Base-by-base conservation (phyloP, 2,329 filamentous ascomycete genomes). In the Neonectria magnoliae region DNA sequence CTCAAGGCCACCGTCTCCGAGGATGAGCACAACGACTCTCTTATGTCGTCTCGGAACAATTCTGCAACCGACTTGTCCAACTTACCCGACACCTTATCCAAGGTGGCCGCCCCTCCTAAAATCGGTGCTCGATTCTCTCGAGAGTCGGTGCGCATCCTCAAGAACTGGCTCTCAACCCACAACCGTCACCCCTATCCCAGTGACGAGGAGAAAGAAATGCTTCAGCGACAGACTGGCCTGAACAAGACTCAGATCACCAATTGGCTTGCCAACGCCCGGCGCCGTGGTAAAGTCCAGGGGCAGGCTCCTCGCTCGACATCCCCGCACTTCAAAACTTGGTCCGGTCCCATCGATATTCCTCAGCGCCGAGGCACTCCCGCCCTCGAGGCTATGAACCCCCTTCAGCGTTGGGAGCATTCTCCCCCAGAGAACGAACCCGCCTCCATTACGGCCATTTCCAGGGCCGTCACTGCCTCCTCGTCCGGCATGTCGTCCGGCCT, bases 221-320 rank as follows among this genome's bases (percentile, higher is more conserved):
- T 98, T 27, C 91, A 93, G 78, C 85, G 87, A 51, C 87, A 91
- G 71, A 97, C 94, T 1, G 93, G 93, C 8, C 84, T 98, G 44
- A 94, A 89, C 76, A 89, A 93, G 73, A 91, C 86, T 14, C 94
- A 98, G 75, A 95, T 97, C 71, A 91, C 90, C 11, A 97, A 97
- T 76, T 97, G 94, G 94, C 88, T 97, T 51, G 94, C 94, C 64
- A 97, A 97, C 78, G 93, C 93, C 62, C 89, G 94, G 47, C 88
- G 94, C 61, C 87, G 94, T 67, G 90, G 92, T 72, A 97, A 97
- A 81, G 89, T 91, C 59, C 88, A 90, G 52, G 83, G 87, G 57
- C 88, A 90, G 51, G 83, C 87, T 2, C 88, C 88, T 51, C 85
- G 90, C 68, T 89, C 88, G 31, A 88, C 86, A 18, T 94, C 93